phyloP scores from a whole-genome alignment of 306 rosid genomes.

The Dryas octopetala region DNA sequence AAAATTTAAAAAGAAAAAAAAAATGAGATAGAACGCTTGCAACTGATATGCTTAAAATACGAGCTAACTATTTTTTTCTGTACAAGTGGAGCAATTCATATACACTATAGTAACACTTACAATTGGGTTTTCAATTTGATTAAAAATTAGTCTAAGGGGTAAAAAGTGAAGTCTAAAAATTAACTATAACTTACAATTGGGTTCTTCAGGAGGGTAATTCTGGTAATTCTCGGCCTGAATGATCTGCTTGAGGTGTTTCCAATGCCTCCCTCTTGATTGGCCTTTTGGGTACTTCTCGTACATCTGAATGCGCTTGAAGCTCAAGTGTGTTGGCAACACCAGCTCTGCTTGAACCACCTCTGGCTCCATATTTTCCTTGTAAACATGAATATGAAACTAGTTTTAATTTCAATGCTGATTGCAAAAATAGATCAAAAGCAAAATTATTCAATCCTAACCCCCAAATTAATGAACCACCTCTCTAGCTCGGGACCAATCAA shows the following conservation, averaged over 20 bases:
- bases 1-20: not conserved
- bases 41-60: not conserved
- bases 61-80: not conserved
- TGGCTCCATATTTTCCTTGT: conserved; percentile 49
- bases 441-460: not conserved
- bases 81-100: not conserved
- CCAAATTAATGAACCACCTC: not conserved
- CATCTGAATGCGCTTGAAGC: conserved; percentile 82
- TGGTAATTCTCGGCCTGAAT: conserved; percentile 85
- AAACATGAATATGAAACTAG: not conserved
- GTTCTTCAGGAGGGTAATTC: conserved; percentile 69
- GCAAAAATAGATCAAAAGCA: not conserved
- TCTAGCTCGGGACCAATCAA: not conserved
- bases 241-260: conserved; percentile 98
- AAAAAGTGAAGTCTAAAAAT: not conserved
- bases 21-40: not conserved
- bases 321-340: conserved; percentile 72
- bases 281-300: conserved; percentile 92
- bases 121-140: not conserved
- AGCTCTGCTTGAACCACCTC: conserved; percentile 78
- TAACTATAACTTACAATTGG: conserved; percentile 54
- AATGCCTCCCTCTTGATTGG: conserved; percentile 83
- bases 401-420: no score
- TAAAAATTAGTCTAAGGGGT: not conserved
- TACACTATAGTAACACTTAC: not conserved